Base-by-base conservation (phyloP, 108 stramenopile genomes). In the Mediolabrus comicus region DNA sequence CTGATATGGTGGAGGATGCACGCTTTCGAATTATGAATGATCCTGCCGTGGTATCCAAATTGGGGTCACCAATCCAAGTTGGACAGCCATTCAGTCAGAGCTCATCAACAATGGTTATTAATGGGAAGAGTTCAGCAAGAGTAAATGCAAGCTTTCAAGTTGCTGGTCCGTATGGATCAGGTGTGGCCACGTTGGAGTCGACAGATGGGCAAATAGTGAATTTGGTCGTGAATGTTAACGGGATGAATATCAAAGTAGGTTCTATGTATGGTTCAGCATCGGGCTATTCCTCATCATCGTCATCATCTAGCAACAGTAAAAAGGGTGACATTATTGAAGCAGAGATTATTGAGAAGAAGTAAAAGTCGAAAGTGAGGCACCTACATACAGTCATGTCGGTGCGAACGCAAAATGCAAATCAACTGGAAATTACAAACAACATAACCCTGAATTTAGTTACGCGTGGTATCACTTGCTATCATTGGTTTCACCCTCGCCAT, bases 311-410 rank as follows among this genome's bases (percentile, higher is more conserved):
- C 46, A 57, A 51, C 29, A 75, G 60, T 41, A 65, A 69, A 30
- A 69, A 86, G 62, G 84, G 80, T 36, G 66, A 86, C 26, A 74
- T 91, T 14, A 91, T 91, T 54, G 89, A 91, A 30, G 89, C 85
- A 4, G 89, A 91, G 71, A 84, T 91, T 16, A 75, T 91, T 43
- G 89, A 91, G 31, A 91, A 91, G 65, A 81, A 87, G 22, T 71
- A 32, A 59, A 24, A n/a, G n/a, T n/a, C n/a, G n/a, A n/a, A n/a
- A n/a, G n/a, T n/a, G 41, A 43, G 2, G 16, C 17, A 17, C n/a
- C n/a, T n/a, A n/a, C n/a, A n/a, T n/a, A n/a, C n/a, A n/a, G n/a
- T n/a, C n/a, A n/a, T n/a, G n/a, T n/a, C n/a, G n/a, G n/a, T n/a
- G n/a, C n/a, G n/a, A n/a, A n/a, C n/a, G n/a, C n/a, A n/a, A n/a